Base-by-base conservation (phyloP, 2,329 filamentous ascomycete genomes). In the Xylaria sp. region DNA sequence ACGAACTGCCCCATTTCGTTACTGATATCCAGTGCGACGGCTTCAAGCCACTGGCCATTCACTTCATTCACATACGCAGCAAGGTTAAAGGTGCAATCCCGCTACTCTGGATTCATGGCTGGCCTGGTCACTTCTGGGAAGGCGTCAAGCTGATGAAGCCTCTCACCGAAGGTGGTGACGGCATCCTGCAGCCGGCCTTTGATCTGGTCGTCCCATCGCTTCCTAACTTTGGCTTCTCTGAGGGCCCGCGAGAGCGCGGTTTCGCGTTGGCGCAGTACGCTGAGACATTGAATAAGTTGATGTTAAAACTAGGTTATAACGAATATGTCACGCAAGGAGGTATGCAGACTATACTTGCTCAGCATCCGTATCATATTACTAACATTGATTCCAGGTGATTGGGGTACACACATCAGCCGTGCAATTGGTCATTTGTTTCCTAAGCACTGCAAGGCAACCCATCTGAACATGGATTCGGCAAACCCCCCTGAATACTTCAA, bases 41-140 rank as follows among this genome's bases (percentile, higher is more conserved):
- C n/a, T 81, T 81, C 63, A 77, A 78, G 60, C 73, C 76, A 26
- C 71, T 81, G 4, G 74, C 75, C 51, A 78, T 82, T 59, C 81
- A 82, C 73, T 82, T 81, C 71, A 63, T 82, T 31, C 78, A 81
- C 71, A 74, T 79, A 48, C 74, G 73, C 46, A 78, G 77, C 68
- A 67, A 70, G n/a, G 74, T 76, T 46, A 58, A 73, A 62, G 71
- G 72, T 28, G 77, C 77, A 15, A 76, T 79, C 26, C 77, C 77
- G 4, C 68, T 79, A 48, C 69, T 79, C 51, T 79, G 77, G 67
- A 74, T 79, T 28, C 77, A 79, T 59, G 77, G 77, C 51, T 79
- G 88, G 87, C 91, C 91, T 0, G 91, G 91, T 0, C 90, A 86
- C 71, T 92, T 92, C 75, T 76, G 91, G 56, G 90, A 93, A 79